These are phyloP conservation scores for Cystobasidium sp. DNA, from an alignment of 1,284 basidiomycete genomes.

Conservation along the genomic window DNA sequence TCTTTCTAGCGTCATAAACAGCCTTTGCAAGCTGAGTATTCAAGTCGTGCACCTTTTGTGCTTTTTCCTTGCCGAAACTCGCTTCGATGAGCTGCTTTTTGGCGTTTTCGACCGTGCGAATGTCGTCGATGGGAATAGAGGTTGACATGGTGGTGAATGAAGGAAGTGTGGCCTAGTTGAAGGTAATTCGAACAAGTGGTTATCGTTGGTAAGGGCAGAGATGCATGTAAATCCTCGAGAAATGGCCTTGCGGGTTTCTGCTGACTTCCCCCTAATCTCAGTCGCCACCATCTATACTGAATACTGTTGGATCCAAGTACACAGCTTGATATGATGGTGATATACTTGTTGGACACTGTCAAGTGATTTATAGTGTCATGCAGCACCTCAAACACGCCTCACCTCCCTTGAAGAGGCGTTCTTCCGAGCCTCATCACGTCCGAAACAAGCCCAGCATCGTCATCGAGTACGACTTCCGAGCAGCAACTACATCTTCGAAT, in stretches of 20 bases:
- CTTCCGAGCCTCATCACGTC: not conserved
- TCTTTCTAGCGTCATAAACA: slow-evolving; percentile 40
- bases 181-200: not conserved
- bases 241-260: no score
- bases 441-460: slow-evolving; percentile 5
- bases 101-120: not conserved
- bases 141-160: not conserved
- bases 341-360: not conserved
- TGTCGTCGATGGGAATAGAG: slow-evolving; percentile 14
- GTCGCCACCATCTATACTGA: no score
- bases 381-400: not conserved
- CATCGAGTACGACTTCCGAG: not conserved
- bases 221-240: no score
- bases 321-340: not conserved
- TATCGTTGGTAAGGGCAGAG: no score
- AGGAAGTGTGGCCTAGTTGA: not conserved
- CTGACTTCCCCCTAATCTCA: no score
- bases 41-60: slow-evolving; percentile 21
- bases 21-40: slow-evolving; percentile 29
- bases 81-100: slow-evolving; percentile 24
- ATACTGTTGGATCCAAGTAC: no score
- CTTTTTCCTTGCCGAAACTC: slow-evolving; percentile 32
- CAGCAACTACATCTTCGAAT: not conserved
- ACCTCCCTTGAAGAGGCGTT: not conserved
- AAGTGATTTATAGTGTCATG: not conserved